Base-by-base conservation (phyloP, 2,329 filamentous ascomycete species). In the Sporothrix globosa region DNA sequence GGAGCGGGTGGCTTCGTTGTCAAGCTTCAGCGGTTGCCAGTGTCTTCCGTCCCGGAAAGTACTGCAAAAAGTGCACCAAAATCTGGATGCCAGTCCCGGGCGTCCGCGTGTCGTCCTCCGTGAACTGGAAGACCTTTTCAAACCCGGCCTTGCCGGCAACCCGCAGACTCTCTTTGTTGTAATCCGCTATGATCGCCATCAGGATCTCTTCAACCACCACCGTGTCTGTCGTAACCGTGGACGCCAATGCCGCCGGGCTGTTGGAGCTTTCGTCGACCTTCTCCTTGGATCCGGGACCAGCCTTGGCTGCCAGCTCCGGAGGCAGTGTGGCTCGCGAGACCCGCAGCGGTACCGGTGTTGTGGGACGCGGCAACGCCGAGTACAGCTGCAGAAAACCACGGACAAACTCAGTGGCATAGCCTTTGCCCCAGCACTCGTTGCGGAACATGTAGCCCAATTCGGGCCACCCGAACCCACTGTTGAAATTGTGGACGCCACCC, bases 101-200 rank as follows among this genome's bases (percentile, higher is more conserved):
- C 39, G 21, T 4, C 41, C 19, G 52, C 70, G 46, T 44, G 67
- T 79, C 77, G 4, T 73, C 69, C 63, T 79, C 79, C 46, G 75
- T 73, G 79, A 80, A 85, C 34, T 73, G 77, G 74, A 82, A 82
- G 56, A 82, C 81, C 50, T 82, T 75, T 74, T 79, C 78, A 73
- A 90, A 88, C 0, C 88, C 88, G 17, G 76, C 78, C 75, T 90
- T 90, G 63, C 77, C 74, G 69, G 91, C 73, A 9, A 92, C 85
- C 3, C 81, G 81, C 71, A 84, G 83, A 74, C 89, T 91, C 3
- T 80, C 80, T 9, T 71, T 69, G 74, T 91, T 90, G 14, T 77
- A 76, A 0, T 77, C 77, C 50, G 85, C 81, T 11, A 85, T 84
- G 7, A 85, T 77, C 1, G 85, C 85, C 21, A 79, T 75, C 56